Base-by-base conservation (phyloP, 1,284 basidiomycete genomes). In the Porodaedalea pini region DNA sequence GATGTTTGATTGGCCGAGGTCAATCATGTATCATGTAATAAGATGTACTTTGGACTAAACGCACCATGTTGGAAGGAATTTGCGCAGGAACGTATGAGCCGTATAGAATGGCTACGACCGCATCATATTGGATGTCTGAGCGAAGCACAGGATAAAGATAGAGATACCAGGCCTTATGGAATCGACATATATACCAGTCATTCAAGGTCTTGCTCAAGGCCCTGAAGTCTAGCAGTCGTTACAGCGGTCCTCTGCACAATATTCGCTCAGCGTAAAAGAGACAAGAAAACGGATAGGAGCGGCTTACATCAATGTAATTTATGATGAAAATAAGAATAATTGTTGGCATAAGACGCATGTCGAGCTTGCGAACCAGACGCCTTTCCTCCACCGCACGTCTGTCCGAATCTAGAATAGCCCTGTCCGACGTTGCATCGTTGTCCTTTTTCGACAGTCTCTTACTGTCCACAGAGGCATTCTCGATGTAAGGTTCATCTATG, bases 221-320 rank as follows among this genome's bases (percentile, higher is more conserved):
- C 85, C 62, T 86, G 77, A 56, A 87, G 62, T 32, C 83, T 70
- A 8, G 85, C 85, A 3, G 82, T 74, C 1, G 81, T 80, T 5
- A 87, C 72, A 0, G 81, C 83, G 27, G 76, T 79, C 17, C 84
- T 76, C 83, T 87, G 53, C 3, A 47, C 17, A 36, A 41, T 34
- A 49, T 56, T 32, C 11, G 45, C 53, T 1, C 13, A 53, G 51
- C 43, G 49, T 29, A 36, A 4, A 32, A 41, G 34, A 17, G 11
- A 39, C 61, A 2, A n/a, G 3, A 41, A 37, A 17, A 39, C 62
- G 3, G n/a, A n/a, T 17, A 31, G 29, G 6, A 1, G 59, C 51
- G 11, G 70, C 77, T 54, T 58, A 85, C 84, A 64, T 86, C 83
- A 51, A 86, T 85, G 63, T 84, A 86, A 63, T 87, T 87, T 80